Percentiles rank a stretch among this genome's conserved stretches.
These are phyloP conservation scores for Pyronema omphalodes DNA, from an alignment of 495 filamentous ascomycete species.

Conservation along the genomic window DNA sequence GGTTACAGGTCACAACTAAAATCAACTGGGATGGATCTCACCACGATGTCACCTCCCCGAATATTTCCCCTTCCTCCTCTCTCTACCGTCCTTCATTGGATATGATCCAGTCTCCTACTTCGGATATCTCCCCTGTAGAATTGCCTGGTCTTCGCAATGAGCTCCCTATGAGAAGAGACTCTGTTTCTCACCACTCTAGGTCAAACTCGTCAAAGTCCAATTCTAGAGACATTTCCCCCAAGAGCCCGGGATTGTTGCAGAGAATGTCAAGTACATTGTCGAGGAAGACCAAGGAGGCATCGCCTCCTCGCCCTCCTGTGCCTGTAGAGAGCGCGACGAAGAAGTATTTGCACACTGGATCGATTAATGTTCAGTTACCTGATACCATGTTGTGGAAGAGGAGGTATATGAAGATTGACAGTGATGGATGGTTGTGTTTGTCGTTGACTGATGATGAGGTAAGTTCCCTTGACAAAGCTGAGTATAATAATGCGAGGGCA, in stretches of 20 bases:
- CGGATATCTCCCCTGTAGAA: no score
- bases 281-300: slow-evolving; percentile 6
- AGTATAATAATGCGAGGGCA: slow-evolving; percentile 5
- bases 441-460: slow-evolving; percentile 23
- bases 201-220: slow-evolving; percentile 8
- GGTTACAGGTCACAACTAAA: slow-evolving; percentile 21
- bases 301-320: slow-evolving; percentile 1
- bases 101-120: no score
- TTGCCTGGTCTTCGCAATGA: no score
- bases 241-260: slow-evolving; percentile 18
- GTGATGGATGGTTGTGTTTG: slow-evolving; percentile 20
- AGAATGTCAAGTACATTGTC: slow-evolving; percentile 18
- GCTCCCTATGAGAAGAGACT: no score
- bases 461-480: not conserved
- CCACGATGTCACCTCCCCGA: no score
- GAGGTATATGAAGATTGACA: slow-evolving; percentile 22
- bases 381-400: slow-evolving; percentile 25
- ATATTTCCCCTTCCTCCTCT: no score
- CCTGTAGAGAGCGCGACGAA: slow-evolving; percentile 10
- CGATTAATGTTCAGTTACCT: slow-evolving; percentile 24
- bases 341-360: slow-evolving; percentile 20
- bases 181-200: slow-evolving; percentile 5
- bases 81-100: no score
- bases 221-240: slow-evolving; percentile 8
- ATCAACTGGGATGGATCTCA: slow-evolving; percentile 10